Evolutionary conservation across 1,284 basidiomycete genomes (phyloP).

Genomic region (Sanghuangporus sanghuang): DNA sequence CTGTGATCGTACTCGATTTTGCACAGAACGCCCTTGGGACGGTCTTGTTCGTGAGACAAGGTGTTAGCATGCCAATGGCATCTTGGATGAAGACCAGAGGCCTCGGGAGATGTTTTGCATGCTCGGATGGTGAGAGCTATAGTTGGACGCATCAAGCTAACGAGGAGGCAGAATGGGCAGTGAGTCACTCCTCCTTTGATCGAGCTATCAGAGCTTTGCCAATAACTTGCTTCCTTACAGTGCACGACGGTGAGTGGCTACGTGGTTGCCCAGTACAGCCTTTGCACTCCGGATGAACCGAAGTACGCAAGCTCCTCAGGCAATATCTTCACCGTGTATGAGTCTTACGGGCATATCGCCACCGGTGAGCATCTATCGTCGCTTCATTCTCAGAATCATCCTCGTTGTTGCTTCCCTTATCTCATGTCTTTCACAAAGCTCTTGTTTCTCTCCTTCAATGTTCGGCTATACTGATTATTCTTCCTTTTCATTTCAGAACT

Average conservation of each 20-base stretch:
- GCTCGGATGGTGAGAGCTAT: slow-evolving; percentile 61
- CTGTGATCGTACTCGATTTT: slow-evolving; percentile 55
- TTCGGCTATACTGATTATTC: neutral
- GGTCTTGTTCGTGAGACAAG: slow-evolving; percentile 42
- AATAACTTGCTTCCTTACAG: slow-evolving; percentile 28
- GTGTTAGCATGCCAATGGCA: slow-evolving; percentile 46
- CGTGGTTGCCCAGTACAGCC: slow-evolving; percentile 55
- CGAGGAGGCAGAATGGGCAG: slow-evolving; percentile 63
- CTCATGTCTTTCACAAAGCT: slow-evolving; percentile 5
- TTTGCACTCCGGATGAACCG: slow-evolving; percentile 45
- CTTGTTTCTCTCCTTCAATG: neutral
- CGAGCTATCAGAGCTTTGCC: slow-evolving; percentile 4
- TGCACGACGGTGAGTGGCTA: slow-evolving; percentile 50
- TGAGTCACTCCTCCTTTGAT: slow-evolving; percentile 39
- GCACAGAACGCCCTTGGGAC: slow-evolving; percentile 48
- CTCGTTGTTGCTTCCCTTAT: neutral
- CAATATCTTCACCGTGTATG: slow-evolving; percentile 57
- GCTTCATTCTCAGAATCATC: neutral
- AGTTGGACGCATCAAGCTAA: slow-evolving; percentile 51
- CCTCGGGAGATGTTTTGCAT: slow-evolving; percentile 54
- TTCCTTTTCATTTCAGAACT: slow-evolving; percentile 39
- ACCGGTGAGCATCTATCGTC: slow-evolving; percentile 39
- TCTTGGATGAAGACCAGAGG: slow-evolving; percentile 56
- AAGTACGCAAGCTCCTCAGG: slow-evolving; percentile 56
- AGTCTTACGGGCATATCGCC: slow-evolving; percentile 48